phyloP scores from a whole-genome alignment of 805 yeast species.

The Saccharomycopsis babjevae region DNA sequence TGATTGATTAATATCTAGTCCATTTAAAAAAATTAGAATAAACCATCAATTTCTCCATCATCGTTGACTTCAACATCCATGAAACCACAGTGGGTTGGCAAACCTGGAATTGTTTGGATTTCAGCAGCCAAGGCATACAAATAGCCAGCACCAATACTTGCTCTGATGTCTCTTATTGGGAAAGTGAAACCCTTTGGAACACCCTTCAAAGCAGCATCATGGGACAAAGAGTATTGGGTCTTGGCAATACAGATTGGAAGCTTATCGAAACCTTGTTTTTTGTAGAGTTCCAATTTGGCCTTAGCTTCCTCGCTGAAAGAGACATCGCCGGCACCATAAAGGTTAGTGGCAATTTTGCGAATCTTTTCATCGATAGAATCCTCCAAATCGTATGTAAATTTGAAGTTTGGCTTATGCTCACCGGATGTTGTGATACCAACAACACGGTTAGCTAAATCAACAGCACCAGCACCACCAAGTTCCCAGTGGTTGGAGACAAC shows the following conservation, averaged over 20 bases:
- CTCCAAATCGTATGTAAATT: constrained; percentile 51
- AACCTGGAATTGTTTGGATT: constrained; percentile 78
- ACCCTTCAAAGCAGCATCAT: constrained; percentile 74
- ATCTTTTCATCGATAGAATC: constrained; percentile 62
- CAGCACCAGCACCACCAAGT: constrained; percentile 76
- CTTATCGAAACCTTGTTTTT: constrained; percentile 65
- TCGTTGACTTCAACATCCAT: constrained; percentile 79
- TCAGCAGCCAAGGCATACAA: constrained; percentile 79
- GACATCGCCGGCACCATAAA: constrained; percentile 71
- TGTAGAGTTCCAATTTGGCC: constrained; percentile 55
- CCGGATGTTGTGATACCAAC: constrained; percentile 27
- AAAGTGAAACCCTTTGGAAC: constrained; percentile 72
- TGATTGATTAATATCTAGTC: too few relatives aligned
- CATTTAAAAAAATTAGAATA: constrained; percentile 35
- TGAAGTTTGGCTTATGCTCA: constrained; percentile 30
- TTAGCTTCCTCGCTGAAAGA: constrained; percentile 63
- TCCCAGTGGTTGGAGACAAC: constrained; percentile 82
- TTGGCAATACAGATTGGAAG: constrained; percentile 80
- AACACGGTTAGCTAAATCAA: constrained; percentile 62
- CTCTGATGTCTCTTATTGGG: constrained; percentile 74
- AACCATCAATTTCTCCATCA: constrained; percentile 73
- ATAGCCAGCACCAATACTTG: constrained; percentile 76
- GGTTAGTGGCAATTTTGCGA: constrained; percentile 53
- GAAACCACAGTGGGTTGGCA: constrained; percentile 77
- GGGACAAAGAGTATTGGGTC: constrained; percentile 77